phyloP scores from a whole-genome alignment of 2,329 filamentous ascomycete species.

The Fusarium sarcochroum region DNA sequence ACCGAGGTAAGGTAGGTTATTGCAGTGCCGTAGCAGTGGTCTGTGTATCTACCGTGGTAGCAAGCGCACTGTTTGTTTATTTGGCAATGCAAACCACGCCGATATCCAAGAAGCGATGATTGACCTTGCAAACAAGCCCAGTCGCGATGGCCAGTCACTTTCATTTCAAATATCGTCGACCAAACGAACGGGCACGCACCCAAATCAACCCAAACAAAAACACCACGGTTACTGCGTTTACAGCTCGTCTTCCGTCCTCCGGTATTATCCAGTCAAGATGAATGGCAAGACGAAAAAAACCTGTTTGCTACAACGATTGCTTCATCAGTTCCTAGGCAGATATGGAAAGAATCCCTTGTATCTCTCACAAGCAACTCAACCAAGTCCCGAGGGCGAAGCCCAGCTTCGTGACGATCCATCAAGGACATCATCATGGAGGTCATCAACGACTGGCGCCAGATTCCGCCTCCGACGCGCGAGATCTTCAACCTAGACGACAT shows the following conservation, averaged over 20 bases:
- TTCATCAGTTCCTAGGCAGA: neutral
- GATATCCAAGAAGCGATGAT: too few species aligned
- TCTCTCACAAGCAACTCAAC: neutral
- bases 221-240: too few species aligned
- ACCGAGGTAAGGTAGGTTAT: neutral
- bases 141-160: too few species aligned
- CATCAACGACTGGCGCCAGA: slow-evolving; percentile 1
- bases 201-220: too few species aligned
- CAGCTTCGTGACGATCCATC: neutral
- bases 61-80: neutral
- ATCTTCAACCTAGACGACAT: slow-evolving; percentile 20
- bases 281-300: neutral
- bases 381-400: neutral
- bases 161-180: too few species aligned
- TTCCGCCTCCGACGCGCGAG: slow-evolving; percentile 2
- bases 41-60: neutral
- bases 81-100: neutral
- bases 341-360: neutral
- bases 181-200: too few species aligned
- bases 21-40: neutral
- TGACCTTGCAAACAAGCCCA: too few species aligned
- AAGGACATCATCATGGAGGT: neutral
- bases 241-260: too few species aligned
- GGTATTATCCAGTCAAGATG: neutral
- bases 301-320: neutral